phyloP scores from a whole-genome alignment of 495 filamentous ascomycete genomes.

The Diplogelasinospora grovesii region DNA sequence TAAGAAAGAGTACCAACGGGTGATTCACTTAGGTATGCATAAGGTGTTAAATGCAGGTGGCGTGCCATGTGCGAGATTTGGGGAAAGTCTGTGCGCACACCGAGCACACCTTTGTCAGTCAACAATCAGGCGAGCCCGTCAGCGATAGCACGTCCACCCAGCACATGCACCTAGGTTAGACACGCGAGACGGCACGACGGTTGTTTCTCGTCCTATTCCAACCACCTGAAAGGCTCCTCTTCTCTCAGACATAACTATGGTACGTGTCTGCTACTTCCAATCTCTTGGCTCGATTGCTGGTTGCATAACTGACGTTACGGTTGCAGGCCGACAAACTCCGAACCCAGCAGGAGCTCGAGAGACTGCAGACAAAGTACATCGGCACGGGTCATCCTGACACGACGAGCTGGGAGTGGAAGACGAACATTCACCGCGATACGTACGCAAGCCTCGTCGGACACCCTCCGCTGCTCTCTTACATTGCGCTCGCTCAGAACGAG shows the following conservation, averaged over 20 bases:
- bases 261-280: neutral
- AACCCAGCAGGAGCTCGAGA: slow-evolving; percentile 93
- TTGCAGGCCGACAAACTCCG: slow-evolving; percentile 98
- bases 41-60: no score
- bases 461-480: slow-evolving; percentile 80
- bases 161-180: no score
- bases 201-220: no score
- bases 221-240: no score
- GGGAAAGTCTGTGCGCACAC: no score
- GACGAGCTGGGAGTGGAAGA: slow-evolving; percentile 90
- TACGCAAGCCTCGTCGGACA: slow-evolving; percentile 84
- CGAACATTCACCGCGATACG: slow-evolving; percentile 82
- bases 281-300: neutral
- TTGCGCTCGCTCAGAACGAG: slow-evolving; percentile 82
- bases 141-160: no score
- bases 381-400: slow-evolving; percentile 98
- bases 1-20: no score
- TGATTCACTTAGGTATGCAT: no score
- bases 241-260: slow-evolving; percentile 5
- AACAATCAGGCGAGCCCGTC: no score
- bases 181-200: no score
- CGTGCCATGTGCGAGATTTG: no score
- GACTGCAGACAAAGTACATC: slow-evolving; percentile 86
- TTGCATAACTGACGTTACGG: neutral
- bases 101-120: no score